A percentile compares a stretch with the other conserved stretches of the same genome.
phyloP scores from a whole-genome alignment of 495 filamentous ascomycete genomes.

The Neurospora sp. region DNA sequence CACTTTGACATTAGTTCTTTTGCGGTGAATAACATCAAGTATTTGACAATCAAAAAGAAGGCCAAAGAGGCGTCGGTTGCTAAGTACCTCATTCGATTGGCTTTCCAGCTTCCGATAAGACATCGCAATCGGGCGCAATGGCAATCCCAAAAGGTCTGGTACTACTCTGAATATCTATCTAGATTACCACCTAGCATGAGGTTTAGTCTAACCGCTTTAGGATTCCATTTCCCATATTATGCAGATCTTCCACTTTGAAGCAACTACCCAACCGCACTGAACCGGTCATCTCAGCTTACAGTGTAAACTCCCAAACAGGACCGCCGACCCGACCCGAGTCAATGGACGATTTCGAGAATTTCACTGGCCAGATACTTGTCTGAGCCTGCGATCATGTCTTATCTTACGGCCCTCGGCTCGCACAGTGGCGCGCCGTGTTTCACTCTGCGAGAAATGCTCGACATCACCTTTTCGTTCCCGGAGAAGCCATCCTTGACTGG shows the following conservation, averaged over 20 bases:
- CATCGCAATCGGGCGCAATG: background rate
- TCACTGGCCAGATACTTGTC: background rate
- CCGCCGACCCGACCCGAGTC: background rate
- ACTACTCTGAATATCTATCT: conserved; percentile 3
- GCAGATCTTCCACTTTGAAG: background rate
- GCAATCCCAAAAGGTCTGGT: background rate
- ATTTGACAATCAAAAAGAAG: conserved; percentile 1
- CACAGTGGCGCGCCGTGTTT: background rate
- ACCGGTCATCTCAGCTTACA: background rate
- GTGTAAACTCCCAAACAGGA: background rate
- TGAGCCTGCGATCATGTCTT: background rate
- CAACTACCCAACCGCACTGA: background rate
- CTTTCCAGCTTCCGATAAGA: conserved; percentile 11
- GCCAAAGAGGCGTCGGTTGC: background rate
- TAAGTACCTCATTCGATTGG: conserved; percentile 13
- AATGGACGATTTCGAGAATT: background rate
- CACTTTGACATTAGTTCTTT: background rate
- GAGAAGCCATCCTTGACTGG: background rate
- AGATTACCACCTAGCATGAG: background rate
- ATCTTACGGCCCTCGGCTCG: background rate
- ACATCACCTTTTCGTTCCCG: background rate
- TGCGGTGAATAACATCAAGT: background rate
- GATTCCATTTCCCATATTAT: background rate
- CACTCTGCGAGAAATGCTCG: background rate
- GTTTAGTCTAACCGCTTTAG: background rate